phyloP scores from a whole-genome alignment of 768 basidiomycete genomes.

The Flagelloscypha sp. region DNA sequence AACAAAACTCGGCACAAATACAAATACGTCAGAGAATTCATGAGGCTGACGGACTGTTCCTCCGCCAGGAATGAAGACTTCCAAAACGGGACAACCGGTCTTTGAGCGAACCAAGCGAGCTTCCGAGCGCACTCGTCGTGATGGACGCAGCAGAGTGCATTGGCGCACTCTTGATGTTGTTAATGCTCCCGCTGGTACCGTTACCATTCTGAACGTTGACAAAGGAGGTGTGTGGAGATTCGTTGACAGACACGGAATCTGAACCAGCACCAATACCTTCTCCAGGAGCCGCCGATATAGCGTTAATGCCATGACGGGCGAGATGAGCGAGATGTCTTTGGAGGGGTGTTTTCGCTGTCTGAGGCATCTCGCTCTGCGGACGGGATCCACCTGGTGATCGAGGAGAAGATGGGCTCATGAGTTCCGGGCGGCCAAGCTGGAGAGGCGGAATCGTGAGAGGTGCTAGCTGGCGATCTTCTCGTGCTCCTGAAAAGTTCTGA shows the following conservation, averaged over 20 bases:
- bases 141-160: constrained; percentile 50
- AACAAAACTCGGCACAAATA: too few species aligned
- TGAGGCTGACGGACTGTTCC: constrained; percentile 19
- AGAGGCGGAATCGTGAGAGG: constrained; percentile 44
- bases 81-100: constrained; percentile 73
- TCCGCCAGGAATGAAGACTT: constrained; percentile 61
- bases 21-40: too few species aligned
- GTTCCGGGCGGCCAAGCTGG: constrained; percentile 36
- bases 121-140: constrained; percentile 55
- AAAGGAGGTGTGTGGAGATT: constrained; percentile 68
- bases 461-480: too few species aligned
- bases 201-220: constrained; percentile 61
- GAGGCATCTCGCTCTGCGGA: constrained; percentile 10
- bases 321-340: constrained; percentile 77
- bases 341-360: constrained; percentile 60
- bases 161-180: constrained; percentile 27
- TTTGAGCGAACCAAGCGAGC: constrained; percentile 50
- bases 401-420: constrained; percentile 40
- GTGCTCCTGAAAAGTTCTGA: too few species aligned
- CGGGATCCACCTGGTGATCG: constrained; percentile 19
- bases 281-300: constrained; percentile 69
- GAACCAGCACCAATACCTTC: constrained; percentile 40
- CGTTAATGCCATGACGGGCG: constrained; percentile 75
- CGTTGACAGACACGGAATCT: constrained; percentile 53
- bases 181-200: constrained; percentile 21